These are phyloP conservation scores for Pittosporum tobira DNA, from an alignment of 129 eudicot genomes.

Conservation along the genomic window DNA sequence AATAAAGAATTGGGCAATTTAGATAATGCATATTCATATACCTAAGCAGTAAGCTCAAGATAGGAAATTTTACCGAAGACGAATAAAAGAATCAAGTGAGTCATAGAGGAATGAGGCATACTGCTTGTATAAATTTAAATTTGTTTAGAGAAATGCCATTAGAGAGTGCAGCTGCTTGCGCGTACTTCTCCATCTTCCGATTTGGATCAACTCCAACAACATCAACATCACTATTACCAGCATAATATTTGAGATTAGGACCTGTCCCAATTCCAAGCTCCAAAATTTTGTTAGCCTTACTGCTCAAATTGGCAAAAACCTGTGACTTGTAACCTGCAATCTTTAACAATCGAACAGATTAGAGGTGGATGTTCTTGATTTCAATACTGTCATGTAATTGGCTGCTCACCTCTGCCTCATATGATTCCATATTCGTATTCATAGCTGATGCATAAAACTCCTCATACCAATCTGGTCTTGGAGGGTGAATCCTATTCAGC, in stretches of 20 bases:
- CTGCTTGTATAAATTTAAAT: conserved; percentile 68
- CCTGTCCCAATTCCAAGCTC: conserved; percentile 95
- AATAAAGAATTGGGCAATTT: no score
- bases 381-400: not conserved
- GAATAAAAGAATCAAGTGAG: not conserved
- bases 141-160: conserved; percentile 45
- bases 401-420: conserved; percentile 71
- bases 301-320: conserved; percentile 53
- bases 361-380: conserved; percentile 5
- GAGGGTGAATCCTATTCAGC: conserved; percentile 74
- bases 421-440: conserved; percentile 52
- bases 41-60: no score
- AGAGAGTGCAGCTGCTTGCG: conserved; percentile 52
- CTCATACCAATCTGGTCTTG: conserved; percentile 90
- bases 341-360: conserved; percentile 31
- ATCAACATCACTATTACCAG: conserved; percentile 22
- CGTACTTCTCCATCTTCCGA: conserved; percentile 80
- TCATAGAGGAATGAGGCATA: conserved; percentile 13
- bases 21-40: no score
- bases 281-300: conserved; percentile 46
- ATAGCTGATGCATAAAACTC: conserved; percentile 73
- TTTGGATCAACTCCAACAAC: conserved; percentile 82
- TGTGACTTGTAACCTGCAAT: conserved; percentile 74
- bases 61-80: not conserved
- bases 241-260: conserved; percentile 78